Conservation (phyloP, 805 yeast genomes). For the Cyberlindnera americana region DNA sequence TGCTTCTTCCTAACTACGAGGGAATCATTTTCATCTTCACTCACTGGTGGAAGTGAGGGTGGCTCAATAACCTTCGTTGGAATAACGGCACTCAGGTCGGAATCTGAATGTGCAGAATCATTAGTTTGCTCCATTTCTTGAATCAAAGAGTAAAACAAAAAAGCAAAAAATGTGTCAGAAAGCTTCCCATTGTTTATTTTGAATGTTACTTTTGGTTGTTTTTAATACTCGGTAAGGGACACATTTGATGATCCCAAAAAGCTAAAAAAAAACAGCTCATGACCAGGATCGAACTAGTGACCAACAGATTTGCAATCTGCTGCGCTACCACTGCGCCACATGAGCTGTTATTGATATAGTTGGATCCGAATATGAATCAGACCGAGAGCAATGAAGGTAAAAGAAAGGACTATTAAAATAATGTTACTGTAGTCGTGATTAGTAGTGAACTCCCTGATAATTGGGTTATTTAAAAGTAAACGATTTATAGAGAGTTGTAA, state of each 20-base stretch:
- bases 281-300: slow-evolving; percentile 91
- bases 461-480: no score
- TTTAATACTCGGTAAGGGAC: neutral
- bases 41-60: slow-evolving; percentile 5
- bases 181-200: no score
- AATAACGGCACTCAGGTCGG: slow-evolving; percentile 2
- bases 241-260: neutral
- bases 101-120: neutral
- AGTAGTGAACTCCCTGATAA: no score
- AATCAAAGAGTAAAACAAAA: no score
- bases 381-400: no score
- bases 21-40: neutral
- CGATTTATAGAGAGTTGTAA: no score
- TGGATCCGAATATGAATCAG: no score
- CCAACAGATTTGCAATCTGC: slow-evolving; percentile 99
- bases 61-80: slow-evolving; percentile 1
- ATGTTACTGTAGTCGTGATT: no score
- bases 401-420: no score
- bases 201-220: neutral
- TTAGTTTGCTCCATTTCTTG: neutral
- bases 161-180: no score
- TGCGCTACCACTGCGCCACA: slow-evolving; percentile 99
- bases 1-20: slow-evolving; percentile 7
- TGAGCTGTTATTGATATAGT: slow-evolving; percentile 37
- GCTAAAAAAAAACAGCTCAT: slow-evolving; percentile 6